Percentiles rank a stretch among this genome's conserved stretches.
phyloP scores from a whole-genome alignment of 2,329 filamentous ascomycete genomes.

The Colletotrichum cuscutae region DNA sequence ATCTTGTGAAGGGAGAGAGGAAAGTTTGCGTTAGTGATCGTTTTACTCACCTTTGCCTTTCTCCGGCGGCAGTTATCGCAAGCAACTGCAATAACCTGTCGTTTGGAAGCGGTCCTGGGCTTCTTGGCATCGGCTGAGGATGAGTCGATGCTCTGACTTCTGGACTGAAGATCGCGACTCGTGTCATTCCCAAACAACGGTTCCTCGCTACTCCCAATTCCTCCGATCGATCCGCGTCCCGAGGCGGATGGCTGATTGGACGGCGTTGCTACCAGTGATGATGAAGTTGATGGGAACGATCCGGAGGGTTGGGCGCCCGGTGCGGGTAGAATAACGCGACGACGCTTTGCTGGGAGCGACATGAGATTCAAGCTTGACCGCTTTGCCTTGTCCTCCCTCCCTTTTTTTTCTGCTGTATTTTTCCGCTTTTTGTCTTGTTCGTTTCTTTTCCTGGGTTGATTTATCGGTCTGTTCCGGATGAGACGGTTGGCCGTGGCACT shows the following conservation, averaged over 20 bases:
- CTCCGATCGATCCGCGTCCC: not conserved
- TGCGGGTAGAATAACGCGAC: constrained; percentile 28
- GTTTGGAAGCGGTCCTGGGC: constrained; percentile 15
- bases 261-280: not conserved
- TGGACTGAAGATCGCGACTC: not conserved
- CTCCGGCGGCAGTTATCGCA: constrained; percentile 30
- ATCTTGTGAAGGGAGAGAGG: not conserved
- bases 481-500: not conserved
- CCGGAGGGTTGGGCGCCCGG: constrained; percentile 2
- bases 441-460: not conserved
- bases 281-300: not conserved
- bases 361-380: not conserved
- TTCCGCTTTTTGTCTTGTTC: not conserved
- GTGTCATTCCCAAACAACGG: not conserved
- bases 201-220: not conserved
- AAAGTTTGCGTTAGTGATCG: not conserved
- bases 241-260: not conserved
- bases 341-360: constrained; percentile 30
- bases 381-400: not conserved
- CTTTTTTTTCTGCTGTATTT: not conserved
- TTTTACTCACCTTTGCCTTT: constrained; percentile 29
- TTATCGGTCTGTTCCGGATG: not conserved
- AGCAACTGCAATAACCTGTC: constrained; percentile 32
- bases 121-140: constrained; percentile 18
- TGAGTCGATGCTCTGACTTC: constrained; percentile 24